Base-by-base conservation (phyloP, 1,284 basidiomycete genomes). In the Coriolopsis trogii region DNA sequence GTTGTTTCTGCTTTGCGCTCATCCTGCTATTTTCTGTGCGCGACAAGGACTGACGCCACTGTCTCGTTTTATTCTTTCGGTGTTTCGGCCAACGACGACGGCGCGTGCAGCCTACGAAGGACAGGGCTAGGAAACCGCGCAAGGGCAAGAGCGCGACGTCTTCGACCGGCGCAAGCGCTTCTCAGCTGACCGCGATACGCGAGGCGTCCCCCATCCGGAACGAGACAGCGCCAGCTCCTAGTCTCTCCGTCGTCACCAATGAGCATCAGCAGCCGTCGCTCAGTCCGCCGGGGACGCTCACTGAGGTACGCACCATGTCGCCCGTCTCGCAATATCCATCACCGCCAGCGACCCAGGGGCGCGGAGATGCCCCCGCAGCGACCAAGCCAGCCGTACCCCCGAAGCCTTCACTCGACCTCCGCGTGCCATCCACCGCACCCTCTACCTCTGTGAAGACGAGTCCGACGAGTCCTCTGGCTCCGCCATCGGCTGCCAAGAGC, bases 51-150 rank as follows among this genome's bases (percentile, higher is more conserved):
- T 64, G 57, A 64, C 57, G 21, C 53, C 41, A 53, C 55, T 40
- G 30, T 46, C 31, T 55, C 59, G 34, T 13, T 44, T 34, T 44
- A 41, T 62, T n/a, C n/a, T n/a, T n/a, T n/a, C n/a, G n/a, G n/a
- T n/a, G n/a, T n/a, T n/a, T n/a, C n/a, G n/a, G n/a, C n/a, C n/a
- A n/a, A n/a, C n/a, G n/a, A n/a, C n/a, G n/a, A n/a, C n/a, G n/a
- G n/a, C n/a, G 47, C 59, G 42, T 58, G 66, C 64, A 90, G 87
- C 85, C 84, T 49, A 89, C 88, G 31, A 88, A 82, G 73, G 80
- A 81, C 49, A 76, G 85, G 66, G 80, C 80, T 46, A 81, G 75
- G 70, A 81, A 81, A 65, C 84, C 84, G 49, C 78, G 76, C 60
- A 87, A 81, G 67, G 68, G 63, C 57, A 73, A 70, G 61, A 66